These are phyloP conservation scores for Musa schizocarpa DNA, from an alignment of 176 grass and related monocot genomes.

Conservation along the genomic window DNA sequence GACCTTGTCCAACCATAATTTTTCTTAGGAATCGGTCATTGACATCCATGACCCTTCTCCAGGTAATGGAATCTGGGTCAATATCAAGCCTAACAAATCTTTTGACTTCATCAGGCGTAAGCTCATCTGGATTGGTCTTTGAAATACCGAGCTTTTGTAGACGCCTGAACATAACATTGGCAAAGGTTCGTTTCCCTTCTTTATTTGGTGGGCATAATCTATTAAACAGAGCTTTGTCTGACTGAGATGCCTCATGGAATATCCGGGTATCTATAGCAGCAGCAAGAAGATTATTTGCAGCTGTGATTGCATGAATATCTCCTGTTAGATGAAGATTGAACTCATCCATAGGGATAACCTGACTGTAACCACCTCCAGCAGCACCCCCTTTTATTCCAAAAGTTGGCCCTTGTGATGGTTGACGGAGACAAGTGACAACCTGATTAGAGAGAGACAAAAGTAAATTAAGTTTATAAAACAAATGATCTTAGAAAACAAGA, in stretches of 20 bases:
- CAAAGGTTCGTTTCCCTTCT: slow-evolving; percentile 83
- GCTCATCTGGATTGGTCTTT: slow-evolving; percentile 68
- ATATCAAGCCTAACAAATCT: slow-evolving; percentile 85
- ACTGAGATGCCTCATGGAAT: slow-evolving; percentile 85
- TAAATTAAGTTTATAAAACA: slow-evolving; percentile 1
- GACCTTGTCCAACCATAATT: slow-evolving; percentile 84
- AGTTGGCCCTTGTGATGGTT: slow-evolving; percentile 94
- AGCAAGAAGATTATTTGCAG: slow-evolving; percentile 95
- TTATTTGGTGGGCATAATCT: slow-evolving; percentile 88
- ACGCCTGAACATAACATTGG: slow-evolving; percentile 63
- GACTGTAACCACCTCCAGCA: slow-evolving; percentile 97
- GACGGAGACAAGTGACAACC: slow-evolving; percentile 87
- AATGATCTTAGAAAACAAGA: not conserved
- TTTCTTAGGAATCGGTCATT: slow-evolving; percentile 91
- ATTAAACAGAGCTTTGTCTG: slow-evolving; percentile 93
- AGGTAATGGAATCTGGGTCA: slow-evolving; percentile 81
- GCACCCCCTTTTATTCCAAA: slow-evolving; percentile 98
- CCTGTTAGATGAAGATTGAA: slow-evolving; percentile 98
- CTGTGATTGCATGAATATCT: slow-evolving; percentile 96
- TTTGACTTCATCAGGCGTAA: slow-evolving; percentile 86
- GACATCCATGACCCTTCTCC: slow-evolving; percentile 95
- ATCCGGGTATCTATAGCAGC: slow-evolving; percentile 95
- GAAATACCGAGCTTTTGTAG: slow-evolving; percentile 77
- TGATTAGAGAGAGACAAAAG: slow-evolving; percentile 22
- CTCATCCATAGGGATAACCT: slow-evolving; percentile 99